Base-by-base conservation (phyloP, 768 basidiomycete species). In the Astraeus odoratus region DNA sequence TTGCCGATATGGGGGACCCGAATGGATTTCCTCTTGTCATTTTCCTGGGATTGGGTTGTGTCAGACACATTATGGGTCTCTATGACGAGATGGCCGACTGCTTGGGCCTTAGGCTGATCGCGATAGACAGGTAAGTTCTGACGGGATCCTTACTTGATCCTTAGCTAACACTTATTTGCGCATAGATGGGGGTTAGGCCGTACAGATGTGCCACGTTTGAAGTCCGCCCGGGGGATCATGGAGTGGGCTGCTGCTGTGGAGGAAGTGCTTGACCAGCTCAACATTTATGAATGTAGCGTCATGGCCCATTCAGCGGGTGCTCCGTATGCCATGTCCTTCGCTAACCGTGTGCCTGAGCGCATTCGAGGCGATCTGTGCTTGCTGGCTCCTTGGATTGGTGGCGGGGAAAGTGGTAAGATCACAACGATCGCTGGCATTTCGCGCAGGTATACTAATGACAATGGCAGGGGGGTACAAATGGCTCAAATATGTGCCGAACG, bases 261-360 rank as follows among this genome's bases (percentile, higher is more conserved):
- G 55, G 90, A 94, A 65, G 84, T 97, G 5, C 78, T 93, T 29
- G 90, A 95, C 55, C 67, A 80, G 46, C 69, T 96, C 39, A 74
- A 76, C 18, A 82, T 98, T 36, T 72, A 76, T 20, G 74, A 81
- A 57, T 95, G 87, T 60, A 87, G 89, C 56, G 72, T 99, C 29
- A 81, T 98, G 76, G 95, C 93, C 5, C 95, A 97, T 66, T 93
- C 90, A 16, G 95, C 95, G 8, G 95, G 95, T 16, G 86, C 90
- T 9, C 95, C 95, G 0, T 97, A 95, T 62, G 93, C 94, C 0
- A 67, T 96, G 39, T 92, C 92, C 0, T 86, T 88, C 44, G 87
- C 88, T 23, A 83, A 86, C 57, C 80, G 77, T 47, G 69, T 80
- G 23, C 81, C 81, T 2, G 73, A 81, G 18, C 82, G 90, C 23